phyloP scores from a whole-genome alignment of 1,139 yeast species.

The Pichia sp. region DNA sequence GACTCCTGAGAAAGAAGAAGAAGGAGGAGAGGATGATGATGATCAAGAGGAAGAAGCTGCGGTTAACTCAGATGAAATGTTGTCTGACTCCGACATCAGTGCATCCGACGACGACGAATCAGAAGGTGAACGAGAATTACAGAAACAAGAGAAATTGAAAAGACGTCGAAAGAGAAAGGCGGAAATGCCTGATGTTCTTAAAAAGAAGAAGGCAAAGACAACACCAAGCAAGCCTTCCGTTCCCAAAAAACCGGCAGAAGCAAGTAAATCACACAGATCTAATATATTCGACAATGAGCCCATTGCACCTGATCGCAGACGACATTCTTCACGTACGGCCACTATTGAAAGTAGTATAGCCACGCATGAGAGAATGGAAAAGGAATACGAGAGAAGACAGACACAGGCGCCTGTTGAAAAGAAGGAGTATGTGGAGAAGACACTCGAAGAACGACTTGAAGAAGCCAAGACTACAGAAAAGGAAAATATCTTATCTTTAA shows the following conservation, averaged over 20 bases:
- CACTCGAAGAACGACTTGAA: slow-evolving; percentile 82
- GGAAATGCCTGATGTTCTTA: slow-evolving; percentile 20
- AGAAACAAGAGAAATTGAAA: slow-evolving; percentile 46
- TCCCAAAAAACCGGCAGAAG: slow-evolving; percentile 17
- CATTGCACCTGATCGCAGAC: slow-evolving; percentile 45
- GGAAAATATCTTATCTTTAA: slow-evolving; percentile 68
- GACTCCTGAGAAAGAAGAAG: background rate
- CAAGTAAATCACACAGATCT: background rate
- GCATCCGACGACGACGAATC: slow-evolving; percentile 47
- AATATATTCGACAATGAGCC: slow-evolving; percentile 35
- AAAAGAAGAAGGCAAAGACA: slow-evolving; percentile 21
- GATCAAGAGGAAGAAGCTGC: slow-evolving; percentile 38
- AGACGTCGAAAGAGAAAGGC: slow-evolving; percentile 40
- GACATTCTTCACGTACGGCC: slow-evolving; percentile 77
- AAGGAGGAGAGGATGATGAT: slow-evolving; percentile 10
- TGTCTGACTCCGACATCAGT: slow-evolving; percentile 46
- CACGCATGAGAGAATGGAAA: slow-evolving; percentile 69
- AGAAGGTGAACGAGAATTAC: slow-evolving; percentile 66
- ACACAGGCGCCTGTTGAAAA: slow-evolving; percentile 32
- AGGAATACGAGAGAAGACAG: slow-evolving; percentile 68
- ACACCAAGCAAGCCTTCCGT: slow-evolving; percentile 27
- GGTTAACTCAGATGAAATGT: slow-evolving; percentile 32
- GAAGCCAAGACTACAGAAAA: slow-evolving; percentile 89
- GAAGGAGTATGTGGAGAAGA: slow-evolving; percentile 51
- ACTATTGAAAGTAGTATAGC: slow-evolving; percentile 80